Base-by-base conservation (phyloP, 495 filamentous ascomycete species). In the Podospora sp. region DNA sequence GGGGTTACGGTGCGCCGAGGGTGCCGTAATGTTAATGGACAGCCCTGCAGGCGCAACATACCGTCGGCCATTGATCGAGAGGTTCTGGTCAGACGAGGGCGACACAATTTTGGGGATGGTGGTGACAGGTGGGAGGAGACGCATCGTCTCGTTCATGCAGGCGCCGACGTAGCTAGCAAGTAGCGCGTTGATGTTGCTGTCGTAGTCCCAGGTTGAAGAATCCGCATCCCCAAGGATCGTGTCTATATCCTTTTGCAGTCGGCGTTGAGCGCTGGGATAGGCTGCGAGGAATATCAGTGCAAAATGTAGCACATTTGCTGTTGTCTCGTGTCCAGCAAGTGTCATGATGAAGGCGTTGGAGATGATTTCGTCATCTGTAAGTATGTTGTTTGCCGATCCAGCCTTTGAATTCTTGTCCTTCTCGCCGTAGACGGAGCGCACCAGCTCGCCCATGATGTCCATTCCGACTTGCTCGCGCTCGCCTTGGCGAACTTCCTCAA, bases 321-420 rank as follows among this genome's bases (percentile, higher is more conserved):
- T 86, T 0, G 90, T 90, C 72, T 92, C 90, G 74, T 92, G 90
- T 22, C 90, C 90, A 0, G 90, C 89, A 16, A 92, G 78, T 50
- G 88, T 84, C 73, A 90, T 88, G 70, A 91, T 84, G 74, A 91
- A 92, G 12, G 88, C 85, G 71, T 92, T 90, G 33, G 87, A 88
- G 25, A 90, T 79, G 68, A 92, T 87, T 56, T 91, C 89, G 18
- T 78, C 76, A 68, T 88, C 83, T 4, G 75, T 75, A 12, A 89
- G 71, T 29, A 11, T 46, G 16, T 46, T 46, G 9, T 14, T 12
- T 46, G 40, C 40, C 5, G 40, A 46, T 46, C 78, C 68, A 21
- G 50, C 57, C 16, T 63, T 65, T 50, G 76, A 71, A 20, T 75
- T 62, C 22, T 35, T 60, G 11, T 36, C 50, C 11, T 66, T 60